Base-by-base conservation (phyloP, 1,139 yeast genomes). In the Hansenula lynferdii region DNA sequence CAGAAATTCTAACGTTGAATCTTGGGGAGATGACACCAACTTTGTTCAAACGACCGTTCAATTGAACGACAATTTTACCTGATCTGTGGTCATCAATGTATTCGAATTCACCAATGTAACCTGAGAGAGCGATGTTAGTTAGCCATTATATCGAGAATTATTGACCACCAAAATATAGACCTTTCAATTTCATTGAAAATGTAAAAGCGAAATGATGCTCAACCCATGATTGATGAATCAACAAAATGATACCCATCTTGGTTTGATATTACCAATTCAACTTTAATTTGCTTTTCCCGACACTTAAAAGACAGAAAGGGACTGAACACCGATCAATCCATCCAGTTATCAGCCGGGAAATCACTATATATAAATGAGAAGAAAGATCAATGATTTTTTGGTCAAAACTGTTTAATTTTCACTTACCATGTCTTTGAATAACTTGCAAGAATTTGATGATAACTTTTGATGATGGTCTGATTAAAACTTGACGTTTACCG, bases 61-160 rank as follows among this genome's bases (percentile, higher is more conserved):
- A 78, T 74, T 87, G 96, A 57, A 90, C 87, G 48, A 92, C 97
- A 56, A 90, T 85, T 77, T 90, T 90, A 61, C 97, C 97, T 37
- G 97, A 85, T 80, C 97, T 86, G 86, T 90, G 97, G 77, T 90
- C 97, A 65, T 90, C 97, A 60, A 90, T 90, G 77, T 83, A 87
- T 77, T 90, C 97, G 67, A 92, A 92, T 73, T 92, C 98, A 61
- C 95, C 97, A 75, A 92, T 90, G 92, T 92, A 92, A 59, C 97
- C 80, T 73, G 43, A 16, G 38, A 15, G 27, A 24, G 31, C n/a
- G n/a, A n/a, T 32, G 41, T 62, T 59, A 42, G 54, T 40, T 31
- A 32, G 10, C 6, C 23, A 12, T n/a, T n/a, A n/a, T n/a, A n/a
- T n/a, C n/a, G n/a, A n/a, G n/a, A n/a, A n/a, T n/a, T n/a, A n/a